Conservation (phyloP, 2,329 filamentous ascomycete species). For the Leptographium galeiforme region DNA sequence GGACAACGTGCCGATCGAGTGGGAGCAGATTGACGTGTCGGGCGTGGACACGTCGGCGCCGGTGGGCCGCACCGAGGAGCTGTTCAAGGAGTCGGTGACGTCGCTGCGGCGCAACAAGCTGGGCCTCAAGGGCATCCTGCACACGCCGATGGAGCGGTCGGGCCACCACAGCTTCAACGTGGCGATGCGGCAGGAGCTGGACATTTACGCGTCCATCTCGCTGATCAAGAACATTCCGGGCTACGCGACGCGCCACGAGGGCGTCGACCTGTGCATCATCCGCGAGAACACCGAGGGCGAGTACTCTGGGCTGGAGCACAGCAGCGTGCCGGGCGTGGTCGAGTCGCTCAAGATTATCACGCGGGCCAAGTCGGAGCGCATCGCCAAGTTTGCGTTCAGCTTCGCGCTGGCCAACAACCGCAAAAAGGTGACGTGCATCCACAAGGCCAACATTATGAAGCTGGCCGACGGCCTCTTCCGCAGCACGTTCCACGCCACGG, state of each 20-base stretch:
- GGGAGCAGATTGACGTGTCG: constrained; percentile 95
- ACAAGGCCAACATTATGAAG: constrained; percentile 99
- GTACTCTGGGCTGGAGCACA: constrained; percentile 98
- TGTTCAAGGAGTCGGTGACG: constrained; percentile 89
- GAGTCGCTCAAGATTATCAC: constrained; percentile 99
- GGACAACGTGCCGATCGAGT: constrained; percentile 95
- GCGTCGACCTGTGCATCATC: constrained; percentile 98
- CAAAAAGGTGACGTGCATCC: constrained; percentile 98
- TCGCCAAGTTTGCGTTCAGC: constrained; percentile 95
- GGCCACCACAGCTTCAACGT: constrained; percentile 99
- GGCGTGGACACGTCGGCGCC: constrained; percentile 67
- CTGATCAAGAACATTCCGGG: constrained; percentile 99
- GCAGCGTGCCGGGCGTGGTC: constrained; percentile 89
- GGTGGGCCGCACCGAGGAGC: constrained; percentile 73
- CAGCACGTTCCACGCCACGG: constrained; percentile 86
- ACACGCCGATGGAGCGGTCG: constrained; percentile 91
- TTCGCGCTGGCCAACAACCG: constrained; percentile 98
- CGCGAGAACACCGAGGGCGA: constrained; percentile 99
- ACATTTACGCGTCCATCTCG: constrained; percentile 97
- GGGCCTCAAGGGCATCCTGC: constrained; percentile 95
- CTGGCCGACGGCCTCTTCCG: constrained; percentile 97
- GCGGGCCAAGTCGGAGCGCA: constrained; percentile 95
- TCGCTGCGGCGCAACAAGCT: constrained; percentile 98
- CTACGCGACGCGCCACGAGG: constrained; percentile 92
- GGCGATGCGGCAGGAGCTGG: constrained; percentile 94